Evolutionary conservation across 2,329 filamentous ascomycete genomes (phyloP), one percentile per base, ranked within the genome.

Genomic region (Sporothrix inflata): DNA sequence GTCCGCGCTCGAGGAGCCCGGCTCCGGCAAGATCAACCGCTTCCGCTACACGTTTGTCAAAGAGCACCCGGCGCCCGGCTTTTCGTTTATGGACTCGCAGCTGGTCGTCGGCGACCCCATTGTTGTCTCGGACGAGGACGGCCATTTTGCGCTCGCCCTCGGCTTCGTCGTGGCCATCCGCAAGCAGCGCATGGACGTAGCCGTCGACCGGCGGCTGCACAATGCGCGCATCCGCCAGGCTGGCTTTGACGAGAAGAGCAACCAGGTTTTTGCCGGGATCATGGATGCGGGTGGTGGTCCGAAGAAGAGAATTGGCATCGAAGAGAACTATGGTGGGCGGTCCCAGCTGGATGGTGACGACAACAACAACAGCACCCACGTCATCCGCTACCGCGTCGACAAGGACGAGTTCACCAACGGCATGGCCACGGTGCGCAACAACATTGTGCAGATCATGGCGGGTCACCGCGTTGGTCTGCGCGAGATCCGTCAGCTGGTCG

Each of bases 361-460:
- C 30, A 30, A n/a, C 5, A 38, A 19, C 12, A 12, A 34, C 38
- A 61, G 19, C 34, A 47, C 21, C 84, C 84, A 85, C 4, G 88
- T 88, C 4, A 83, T 92, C 6, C 85, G 89, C 66, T 99, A 97
- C 77, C 91, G 96, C 30, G 85, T 99, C 4, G 96, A 99, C 82
- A 98, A 98, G 79, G 96, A 99, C 77, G 96, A 99, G 79, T 99
- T 99, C 81, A 97, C 94, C 82, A 98, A 97, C 77, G 96, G 96
- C 72, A 97, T 99, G 93, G 94, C 96, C 3, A 92, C 92, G 40
- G 93, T 97, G 61, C 90, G 96, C 70, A 98, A 97, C 81, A 99
- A 98, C 76, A 87, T 99, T 0, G 89, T 98, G 42, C 93, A 94
- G 76, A 88, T 97, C 77, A 98, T 99, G 94, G 89, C 93, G 53